Percentiles rank a stretch among this genome's conserved stretches.
Conservation (phyloP, 139 green algal genomes). For the Coelastrella sp. region DNA sequence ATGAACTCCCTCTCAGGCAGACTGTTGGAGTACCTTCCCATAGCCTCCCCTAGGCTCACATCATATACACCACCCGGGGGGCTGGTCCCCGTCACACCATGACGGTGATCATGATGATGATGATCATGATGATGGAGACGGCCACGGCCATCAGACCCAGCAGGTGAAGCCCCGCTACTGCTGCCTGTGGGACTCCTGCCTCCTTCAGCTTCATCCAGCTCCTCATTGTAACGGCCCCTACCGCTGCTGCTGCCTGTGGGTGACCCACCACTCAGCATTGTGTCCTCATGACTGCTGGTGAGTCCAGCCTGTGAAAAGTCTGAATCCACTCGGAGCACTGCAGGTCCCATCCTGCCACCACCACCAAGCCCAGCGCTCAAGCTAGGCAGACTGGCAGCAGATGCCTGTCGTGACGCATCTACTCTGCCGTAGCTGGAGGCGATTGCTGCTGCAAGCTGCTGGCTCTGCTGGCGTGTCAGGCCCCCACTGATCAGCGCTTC, state of each 20-base stretch:
- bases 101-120: not conserved
- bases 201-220: not conserved
- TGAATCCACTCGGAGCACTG: not conserved
- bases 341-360: constrained; percentile 8
- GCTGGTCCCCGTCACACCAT: constrained; percentile 13
- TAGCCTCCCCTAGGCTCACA: not conserved
- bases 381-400: constrained; percentile 15
- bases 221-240: not conserved
- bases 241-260: constrained; percentile 17
- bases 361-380: not conserved
- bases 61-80: constrained; percentile 19
- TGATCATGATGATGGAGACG: no score
- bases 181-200: not conserved
- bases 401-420: constrained; percentile 3
- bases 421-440: not conserved
- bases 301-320: not conserved
- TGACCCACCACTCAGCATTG: not conserved
- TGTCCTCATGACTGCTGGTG: not conserved
- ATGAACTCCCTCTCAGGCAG: constrained; percentile 21
- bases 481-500: not conserved
- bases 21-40: not conserved
- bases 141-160: no score
- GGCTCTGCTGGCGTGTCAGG: constrained; percentile 1
- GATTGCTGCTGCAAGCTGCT: constrained; percentile 2
- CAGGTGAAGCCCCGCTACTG: no score